Percentiles rank a stretch among this genome's conserved stretches.
Evolutionary conservation across 805 yeast genomes (phyloP).

Genomic region (Candida caryicola): DNA sequence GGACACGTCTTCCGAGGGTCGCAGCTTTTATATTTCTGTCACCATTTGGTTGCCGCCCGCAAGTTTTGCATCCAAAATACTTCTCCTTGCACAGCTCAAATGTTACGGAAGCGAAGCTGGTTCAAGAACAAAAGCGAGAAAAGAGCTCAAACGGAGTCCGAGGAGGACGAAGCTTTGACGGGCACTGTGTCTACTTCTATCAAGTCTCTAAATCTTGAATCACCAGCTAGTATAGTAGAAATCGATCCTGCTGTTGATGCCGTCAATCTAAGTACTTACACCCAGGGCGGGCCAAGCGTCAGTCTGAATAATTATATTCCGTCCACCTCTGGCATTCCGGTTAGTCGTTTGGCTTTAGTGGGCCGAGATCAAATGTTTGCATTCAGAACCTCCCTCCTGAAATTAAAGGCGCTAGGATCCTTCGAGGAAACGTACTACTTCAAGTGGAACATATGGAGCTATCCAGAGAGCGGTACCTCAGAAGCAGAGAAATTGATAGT

Average conservation of each 20-base stretch:
- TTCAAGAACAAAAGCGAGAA: neutral
- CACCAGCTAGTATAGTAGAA: neutral
- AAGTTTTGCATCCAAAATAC: conserved; percentile 1
- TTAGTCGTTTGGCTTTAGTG: conserved; percentile 2
- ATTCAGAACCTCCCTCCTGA: neutral
- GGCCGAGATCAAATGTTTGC: conserved; percentile 4
- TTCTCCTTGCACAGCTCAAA: neutral
- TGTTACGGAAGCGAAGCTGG: neutral
- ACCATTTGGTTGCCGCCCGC: neutral
- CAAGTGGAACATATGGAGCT: conserved; percentile 10
- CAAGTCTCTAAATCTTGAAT: too few relatives aligned
- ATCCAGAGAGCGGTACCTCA: neutral
- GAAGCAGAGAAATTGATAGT: neutral
- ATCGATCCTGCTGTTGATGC: neutral
- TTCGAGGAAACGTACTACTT: conserved; percentile 6
- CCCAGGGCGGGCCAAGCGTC: too few relatives aligned
- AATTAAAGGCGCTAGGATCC: neutral
- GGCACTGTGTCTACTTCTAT: neutral
- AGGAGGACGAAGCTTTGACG: neutral
- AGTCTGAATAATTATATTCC: too few relatives aligned
- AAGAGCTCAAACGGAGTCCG: neutral
- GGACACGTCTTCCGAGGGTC: too few relatives aligned
- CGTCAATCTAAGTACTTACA: too few relatives aligned
- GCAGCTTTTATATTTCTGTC: neutral
- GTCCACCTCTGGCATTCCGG: conserved; percentile 6